These are phyloP conservation scores for Solanum gracilifrons DNA, from an alignment of 257 asterid genomes.

Conservation along the genomic window DNA sequence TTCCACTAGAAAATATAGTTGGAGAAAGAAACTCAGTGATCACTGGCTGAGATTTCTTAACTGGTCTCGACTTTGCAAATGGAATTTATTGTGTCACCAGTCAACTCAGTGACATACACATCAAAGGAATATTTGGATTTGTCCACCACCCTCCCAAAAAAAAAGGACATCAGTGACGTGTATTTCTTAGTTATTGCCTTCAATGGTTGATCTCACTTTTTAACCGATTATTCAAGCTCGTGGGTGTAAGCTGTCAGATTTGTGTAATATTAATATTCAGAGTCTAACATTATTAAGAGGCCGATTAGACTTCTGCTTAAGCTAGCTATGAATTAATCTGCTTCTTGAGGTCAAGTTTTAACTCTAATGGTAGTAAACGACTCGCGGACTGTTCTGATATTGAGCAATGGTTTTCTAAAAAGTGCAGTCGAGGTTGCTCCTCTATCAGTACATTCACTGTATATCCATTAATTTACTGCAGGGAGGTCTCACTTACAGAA, in stretches of 20 bases:
- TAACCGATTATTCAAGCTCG: background rate
- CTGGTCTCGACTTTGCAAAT: background rate
- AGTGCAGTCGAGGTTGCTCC: conserved; percentile 22
- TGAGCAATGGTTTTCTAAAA: conserved; percentile 24
- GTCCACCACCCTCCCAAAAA: background rate
- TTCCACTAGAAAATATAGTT: background rate
- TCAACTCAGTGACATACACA: background rate
- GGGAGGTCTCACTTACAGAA: conserved; percentile 62
- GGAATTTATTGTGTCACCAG: background rate
- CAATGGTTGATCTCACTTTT: background rate
- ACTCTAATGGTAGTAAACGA: background rate
- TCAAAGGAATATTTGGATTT: background rate
- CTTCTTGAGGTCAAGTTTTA: background rate
- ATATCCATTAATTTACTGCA: conserved; percentile 84
- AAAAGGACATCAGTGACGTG: background rate
- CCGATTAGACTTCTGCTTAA: background rate
- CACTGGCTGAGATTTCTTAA: background rate
- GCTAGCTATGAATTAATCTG: background rate
- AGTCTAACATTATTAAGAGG: background rate
- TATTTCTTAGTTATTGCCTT: background rate
- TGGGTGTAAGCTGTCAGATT: background rate
- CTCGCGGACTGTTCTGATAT: conserved; percentile 9
- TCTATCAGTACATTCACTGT: conserved; percentile 44
- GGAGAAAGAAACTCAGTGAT: background rate
- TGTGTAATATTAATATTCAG: background rate